Base-by-base conservation (phyloP, 2,329 filamentous ascomycete species). In the Knufia petricola region DNA sequence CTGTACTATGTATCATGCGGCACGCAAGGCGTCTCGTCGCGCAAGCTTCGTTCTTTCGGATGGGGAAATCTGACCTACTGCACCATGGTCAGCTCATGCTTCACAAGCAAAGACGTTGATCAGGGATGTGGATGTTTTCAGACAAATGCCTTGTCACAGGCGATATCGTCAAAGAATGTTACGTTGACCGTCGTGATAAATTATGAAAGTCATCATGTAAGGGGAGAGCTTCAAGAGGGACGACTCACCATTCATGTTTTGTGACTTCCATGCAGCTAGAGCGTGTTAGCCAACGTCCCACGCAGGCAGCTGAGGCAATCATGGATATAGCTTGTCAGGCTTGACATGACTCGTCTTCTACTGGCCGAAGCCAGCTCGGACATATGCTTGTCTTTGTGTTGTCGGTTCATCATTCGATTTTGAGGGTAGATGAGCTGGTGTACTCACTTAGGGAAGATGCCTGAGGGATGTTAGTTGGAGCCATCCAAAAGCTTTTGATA, bases 371-470 rank as follows among this genome's bases (percentile, higher is more conserved):
- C 60, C 58, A 57, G 80, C 87, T 94, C 82, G 77, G 87, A 94
- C 87, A 94, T 94, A 94, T 94, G 87, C 87, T 94, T 94, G 87
- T 94, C 87, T 79, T 81, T 83, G 77, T 76, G 45, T 48, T 78
- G 83, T 87, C 79, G 69, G 75, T 77, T 92, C 86, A 92, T 92
- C 87, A 92, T 80, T 62, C 60, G 66, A 61, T 61, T 52, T 54
- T 52, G 55, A 54, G 54, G 45, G 34, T 49, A 38, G 32, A 32
- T 12, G 46, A 36, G 13, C 6, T 17, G 32, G 32, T n/a, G 32
- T n/a, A 36, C 32, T 36, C 13, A 36, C 32, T n/a, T 36, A 8
- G 6, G 13, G 15, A n/a, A 36, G 9, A 17, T n/a, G 15, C 10
- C 32, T 36, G 13, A 8, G 32, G 15, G 4, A 4, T 36, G 15